phyloP scores from a whole-genome alignment of 768 basidiomycete genomes.

The Boletellus ananiceps region DNA sequence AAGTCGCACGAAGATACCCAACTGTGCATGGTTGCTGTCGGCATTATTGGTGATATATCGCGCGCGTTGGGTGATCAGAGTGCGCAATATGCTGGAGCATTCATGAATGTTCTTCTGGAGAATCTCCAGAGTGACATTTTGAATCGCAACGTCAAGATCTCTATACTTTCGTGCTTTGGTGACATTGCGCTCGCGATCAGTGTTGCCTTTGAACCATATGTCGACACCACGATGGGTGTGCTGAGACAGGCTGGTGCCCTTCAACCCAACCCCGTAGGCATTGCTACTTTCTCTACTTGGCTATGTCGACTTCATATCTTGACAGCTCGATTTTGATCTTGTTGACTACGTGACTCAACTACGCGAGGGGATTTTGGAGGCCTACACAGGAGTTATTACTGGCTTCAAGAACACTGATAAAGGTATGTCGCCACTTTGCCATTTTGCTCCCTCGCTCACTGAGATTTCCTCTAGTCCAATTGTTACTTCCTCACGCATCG shows the following conservation, averaged over 20 bases:
- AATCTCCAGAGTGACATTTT: constrained; percentile 88
- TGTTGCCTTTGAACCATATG: constrained; percentile 78
- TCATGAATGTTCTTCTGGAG: constrained; percentile 91
- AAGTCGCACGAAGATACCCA: constrained; percentile 93
- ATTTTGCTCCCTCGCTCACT: neutral
- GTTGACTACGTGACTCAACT: constrained; percentile 88
- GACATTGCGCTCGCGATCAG: constrained; percentile 95
- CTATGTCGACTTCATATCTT: constrained; percentile 1
- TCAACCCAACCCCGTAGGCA: constrained; percentile 77
- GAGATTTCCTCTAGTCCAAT: constrained; percentile 5
- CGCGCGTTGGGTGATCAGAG: constrained; percentile 86
- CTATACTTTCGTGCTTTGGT: constrained; percentile 93
- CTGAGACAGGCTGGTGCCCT: constrained; percentile 86
- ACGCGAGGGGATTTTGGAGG: constrained; percentile 94
- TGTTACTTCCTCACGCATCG: constrained; percentile 63
- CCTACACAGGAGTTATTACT: constrained; percentile 91
- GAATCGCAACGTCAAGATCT: constrained; percentile 93
- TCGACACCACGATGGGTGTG: constrained; percentile 87
- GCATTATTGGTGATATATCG: constrained; percentile 94
- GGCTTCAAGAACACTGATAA: constrained; percentile 83
- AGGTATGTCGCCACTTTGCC: constrained; percentile 37
- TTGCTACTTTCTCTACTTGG: neutral
- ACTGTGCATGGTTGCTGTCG: constrained; percentile 92
- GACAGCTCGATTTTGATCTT: constrained; percentile 78
- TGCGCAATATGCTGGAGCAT: constrained; percentile 75